Percentiles rank a stretch among this genome's conserved stretches.
Conservation (phyloP, 495 filamentous ascomycete genomes). For the Neurospora sp. region DNA sequence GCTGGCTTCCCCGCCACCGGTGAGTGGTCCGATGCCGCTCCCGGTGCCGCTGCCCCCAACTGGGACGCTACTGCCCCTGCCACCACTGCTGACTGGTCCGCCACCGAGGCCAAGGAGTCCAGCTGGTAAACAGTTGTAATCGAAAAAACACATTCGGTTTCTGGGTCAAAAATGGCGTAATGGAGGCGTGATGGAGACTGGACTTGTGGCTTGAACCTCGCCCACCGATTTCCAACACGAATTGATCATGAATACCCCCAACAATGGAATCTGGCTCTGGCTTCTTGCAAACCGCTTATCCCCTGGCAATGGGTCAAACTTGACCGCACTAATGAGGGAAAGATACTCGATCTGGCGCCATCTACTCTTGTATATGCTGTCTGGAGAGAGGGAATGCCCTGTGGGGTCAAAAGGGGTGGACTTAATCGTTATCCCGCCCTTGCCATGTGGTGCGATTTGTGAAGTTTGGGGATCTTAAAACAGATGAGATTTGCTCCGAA, state of each 20-base stretch:
- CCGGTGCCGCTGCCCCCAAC: conserved; percentile 48
- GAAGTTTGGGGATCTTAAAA: conserved; percentile 1
- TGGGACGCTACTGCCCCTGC: conserved; percentile 57
- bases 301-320: conserved; percentile 34
- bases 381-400: conserved; percentile 82
- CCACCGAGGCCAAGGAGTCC: conserved; percentile 46
- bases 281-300: conserved; percentile 8
- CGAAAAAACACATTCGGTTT: conserved; percentile 12
- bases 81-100: conserved; percentile 57
- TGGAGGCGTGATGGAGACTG: conserved; percentile 12
- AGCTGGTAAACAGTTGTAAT: conserved; percentile 48
- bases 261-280: conserved; percentile 4
- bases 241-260: conserved; percentile 11
- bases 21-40: conserved; percentile 36
- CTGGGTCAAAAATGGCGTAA: conserved; percentile 17
- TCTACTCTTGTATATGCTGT: conserved; percentile 31
- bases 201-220: conserved; percentile 13
- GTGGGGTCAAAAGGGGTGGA: conserved; percentile 51
- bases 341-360: conserved; percentile 55
- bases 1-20: conserved; percentile 53
- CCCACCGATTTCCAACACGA: conserved; percentile 10
- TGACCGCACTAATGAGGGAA: conserved; percentile 92
- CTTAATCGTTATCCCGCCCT: conserved; percentile 46
- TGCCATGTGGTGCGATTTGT: conserved; percentile 10
- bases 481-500: neutral